A percentile compares a stretch with the other conserved stretches of the same genome.
Conservation (phyloP, 805 yeast genomes). For the Wickerhamomyces bovis region DNA sequence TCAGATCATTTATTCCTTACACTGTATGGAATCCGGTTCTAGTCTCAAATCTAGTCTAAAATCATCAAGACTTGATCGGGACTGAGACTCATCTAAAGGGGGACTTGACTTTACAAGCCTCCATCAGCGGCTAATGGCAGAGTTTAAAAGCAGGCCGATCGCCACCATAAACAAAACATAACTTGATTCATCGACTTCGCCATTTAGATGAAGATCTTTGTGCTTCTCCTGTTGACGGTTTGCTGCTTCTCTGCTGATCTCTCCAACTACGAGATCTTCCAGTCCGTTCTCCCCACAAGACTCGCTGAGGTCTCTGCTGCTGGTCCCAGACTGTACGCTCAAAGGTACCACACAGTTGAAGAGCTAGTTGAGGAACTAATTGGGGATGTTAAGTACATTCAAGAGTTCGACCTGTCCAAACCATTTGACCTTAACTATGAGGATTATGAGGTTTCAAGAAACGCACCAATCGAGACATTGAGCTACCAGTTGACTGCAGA, state of each 20-base stretch:
- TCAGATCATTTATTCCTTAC: too few relatives aligned
- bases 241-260: not conserved
- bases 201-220: not conserved
- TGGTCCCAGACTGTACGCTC: not conserved
- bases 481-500: constrained; percentile 4
- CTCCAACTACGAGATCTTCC: not conserved
- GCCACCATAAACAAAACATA: not conserved
- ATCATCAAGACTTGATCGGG: too few relatives aligned
- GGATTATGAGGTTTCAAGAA: constrained; percentile 1
- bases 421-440: constrained; percentile 2
- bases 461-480: not conserved
- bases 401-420: constrained; percentile 2
- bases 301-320: not conserved
- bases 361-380: constrained; percentile 5
- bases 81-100: not conserved
- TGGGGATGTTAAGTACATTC: constrained; percentile 8
- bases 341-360: constrained; percentile 1
- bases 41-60: too few relatives aligned
- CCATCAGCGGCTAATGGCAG: not conserved
- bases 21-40: too few relatives aligned
- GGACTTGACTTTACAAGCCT: too few relatives aligned
- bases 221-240: not conserved
- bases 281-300: not conserved
- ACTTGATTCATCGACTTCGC: too few relatives aligned
- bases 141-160: too few relatives aligned